phyloP scores from a whole-genome alignment of 257 asterid genomes.

The Capsicum chinense region DNA sequence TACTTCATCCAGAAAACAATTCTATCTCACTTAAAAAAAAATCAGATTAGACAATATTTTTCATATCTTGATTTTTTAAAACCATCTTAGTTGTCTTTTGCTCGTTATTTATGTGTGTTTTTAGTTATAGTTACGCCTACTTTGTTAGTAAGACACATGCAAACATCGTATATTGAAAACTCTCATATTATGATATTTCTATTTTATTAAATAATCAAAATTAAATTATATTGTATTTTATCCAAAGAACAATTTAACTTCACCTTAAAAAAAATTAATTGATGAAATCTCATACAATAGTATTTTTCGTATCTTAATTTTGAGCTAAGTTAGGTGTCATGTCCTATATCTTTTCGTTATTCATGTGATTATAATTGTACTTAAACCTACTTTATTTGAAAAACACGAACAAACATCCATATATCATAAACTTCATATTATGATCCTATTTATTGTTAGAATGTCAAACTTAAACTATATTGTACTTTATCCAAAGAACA shows the following conservation, averaged over 20 bases:
- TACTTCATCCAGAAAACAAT: not conserved
- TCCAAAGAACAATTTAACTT: too few species aligned
- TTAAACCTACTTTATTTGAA: too few species aligned
- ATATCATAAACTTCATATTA: too few species aligned
- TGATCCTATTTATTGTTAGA: too few species aligned
- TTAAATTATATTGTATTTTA: too few species aligned
- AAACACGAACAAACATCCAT: too few species aligned
- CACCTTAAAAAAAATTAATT: not conserved
- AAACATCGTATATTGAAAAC: not conserved
- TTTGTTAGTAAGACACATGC: not conserved
- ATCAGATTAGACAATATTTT: not conserved
- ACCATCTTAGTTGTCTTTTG: not conserved
- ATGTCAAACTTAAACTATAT: too few species aligned
- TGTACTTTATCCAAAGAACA: too few species aligned
- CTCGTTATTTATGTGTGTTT: not conserved
- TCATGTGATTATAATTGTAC: not conserved
- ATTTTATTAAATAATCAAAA: too few species aligned
- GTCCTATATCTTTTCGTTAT: not conserved
- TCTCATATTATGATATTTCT: not conserved
- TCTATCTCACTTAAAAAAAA: too few species aligned
- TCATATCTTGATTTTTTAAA: not conserved
- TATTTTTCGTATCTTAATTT: not conserved
- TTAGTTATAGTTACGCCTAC: not conserved
- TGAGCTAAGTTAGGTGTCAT: not conserved
- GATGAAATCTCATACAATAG: not conserved